Evolutionary conservation across 78 protist species (phyloP), one percentile per base, ranked within the genome.

Genomic region (Dictyostelium firmibasis): DNA sequence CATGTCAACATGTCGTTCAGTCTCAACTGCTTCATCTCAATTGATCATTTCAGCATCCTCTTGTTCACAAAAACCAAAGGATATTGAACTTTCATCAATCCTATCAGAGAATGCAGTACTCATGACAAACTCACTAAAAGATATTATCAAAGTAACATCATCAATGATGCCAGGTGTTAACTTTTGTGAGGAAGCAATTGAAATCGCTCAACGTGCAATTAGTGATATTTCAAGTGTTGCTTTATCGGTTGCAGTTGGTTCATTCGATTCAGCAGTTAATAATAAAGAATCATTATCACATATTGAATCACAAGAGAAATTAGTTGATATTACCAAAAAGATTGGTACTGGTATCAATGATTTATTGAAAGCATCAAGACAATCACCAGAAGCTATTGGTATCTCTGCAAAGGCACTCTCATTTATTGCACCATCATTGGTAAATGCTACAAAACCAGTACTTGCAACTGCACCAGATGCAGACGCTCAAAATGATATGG

Each of bases 351-450:
- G 92, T 31, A 84, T 85, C 60, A 83, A 85, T 50, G 92, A 82
- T 57, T 44, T 85, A 8, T 33, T 81, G 13, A 92, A 91, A 83
- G 97, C 92, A 1, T 91, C 95, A 25, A 93, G 94, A 69, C 95
- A 85, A 78, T 93, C 96, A 62, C 96, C 96, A 44, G 96, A 93
- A 74, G 91, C 86, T 2, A 85, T 93, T 82, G 96, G 96, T 81
- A 47, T 78, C 20, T 38, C 96, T 33, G 96, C 97, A 14, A 85
- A 78, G 47, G 60, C 86, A 8, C 78, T 91, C 31, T 50, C 84
- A 13, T 84, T 81, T 41, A 85, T 79, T 41, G 70, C 95, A 31
- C 92, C 88, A 13, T 35, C 31, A 8, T 29, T 87, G 0, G 88
- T 78, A 0, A 76, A 20, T 6, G 4, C 93, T 3, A 83, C 93